Evolutionary conservation across 768 basidiomycete species (phyloP).

Genomic region (Leccinum longicurvipes): DNA sequence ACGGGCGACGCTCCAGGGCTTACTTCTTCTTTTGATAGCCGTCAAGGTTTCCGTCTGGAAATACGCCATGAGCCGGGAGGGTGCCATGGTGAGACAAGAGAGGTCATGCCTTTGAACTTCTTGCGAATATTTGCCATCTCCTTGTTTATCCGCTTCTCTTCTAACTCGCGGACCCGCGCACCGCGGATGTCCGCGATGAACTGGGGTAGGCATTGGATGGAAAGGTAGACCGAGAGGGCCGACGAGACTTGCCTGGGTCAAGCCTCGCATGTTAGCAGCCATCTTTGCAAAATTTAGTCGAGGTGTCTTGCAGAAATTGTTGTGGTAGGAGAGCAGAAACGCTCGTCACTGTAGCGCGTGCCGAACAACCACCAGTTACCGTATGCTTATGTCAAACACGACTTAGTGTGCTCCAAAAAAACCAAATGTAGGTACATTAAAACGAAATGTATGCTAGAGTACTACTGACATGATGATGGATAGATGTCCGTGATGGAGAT

Average conservation of each 20-base stretch:
- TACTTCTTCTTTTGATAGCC: constrained; percentile 94
- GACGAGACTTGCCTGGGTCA: constrained; percentile 71
- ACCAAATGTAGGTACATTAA: constrained; percentile 13
- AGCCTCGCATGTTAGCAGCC: constrained; percentile 89
- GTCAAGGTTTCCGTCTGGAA: constrained; percentile 75
- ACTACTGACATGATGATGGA: constrained; percentile 7
- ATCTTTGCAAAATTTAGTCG: constrained; percentile 37
- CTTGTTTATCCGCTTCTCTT: constrained; percentile 98
- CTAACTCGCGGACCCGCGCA: constrained; percentile 91
- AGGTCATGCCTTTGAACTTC: constrained; percentile 84
- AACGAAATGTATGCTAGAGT: constrained; percentile 14
- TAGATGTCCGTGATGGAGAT: constrained; percentile 1
- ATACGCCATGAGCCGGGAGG: constrained; percentile 3
- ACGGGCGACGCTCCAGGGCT: constrained; percentile 24
- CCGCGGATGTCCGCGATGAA: constrained; percentile 99
- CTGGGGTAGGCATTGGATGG: constrained; percentile 38
- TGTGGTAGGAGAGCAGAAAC: not conserved
- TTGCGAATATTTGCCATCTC: constrained; percentile 99
- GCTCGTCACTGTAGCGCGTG: too few relatives aligned
- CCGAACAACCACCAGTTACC: too few relatives aligned
- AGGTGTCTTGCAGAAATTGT: not conserved
- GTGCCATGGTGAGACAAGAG: constrained; percentile 6
- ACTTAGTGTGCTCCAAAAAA: not conserved
- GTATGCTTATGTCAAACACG: constrained; percentile 8
- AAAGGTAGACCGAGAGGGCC: not conserved